These are phyloP conservation scores for Ligustrum vulgare DNA, from an alignment of 257 asterid species.

Conservation along the genomic window DNA sequence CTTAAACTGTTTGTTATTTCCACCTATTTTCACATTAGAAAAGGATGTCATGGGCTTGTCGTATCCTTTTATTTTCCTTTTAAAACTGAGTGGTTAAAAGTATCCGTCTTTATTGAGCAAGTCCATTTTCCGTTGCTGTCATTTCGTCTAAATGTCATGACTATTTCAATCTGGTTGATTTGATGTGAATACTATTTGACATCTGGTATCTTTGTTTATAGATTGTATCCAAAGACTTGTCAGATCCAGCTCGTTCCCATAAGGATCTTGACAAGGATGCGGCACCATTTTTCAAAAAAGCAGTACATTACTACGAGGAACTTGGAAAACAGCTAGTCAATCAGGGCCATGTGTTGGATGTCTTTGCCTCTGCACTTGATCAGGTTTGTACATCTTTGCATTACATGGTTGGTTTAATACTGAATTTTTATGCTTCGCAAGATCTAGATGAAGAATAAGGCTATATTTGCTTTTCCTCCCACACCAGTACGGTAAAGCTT, in stretches of 20 bases:
- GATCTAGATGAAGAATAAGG: background rate
- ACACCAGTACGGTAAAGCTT: background rate
- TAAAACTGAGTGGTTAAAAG: background rate
- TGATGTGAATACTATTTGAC: slow-evolving; percentile 17
- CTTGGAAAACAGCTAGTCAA: slow-evolving; percentile 81
- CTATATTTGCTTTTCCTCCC: background rate
- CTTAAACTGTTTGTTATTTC: background rate
- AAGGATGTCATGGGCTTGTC: background rate
- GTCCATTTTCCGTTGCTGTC: background rate
- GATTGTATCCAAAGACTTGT: slow-evolving; percentile 92
- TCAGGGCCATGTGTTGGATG: slow-evolving; percentile 93
- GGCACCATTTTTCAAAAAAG: slow-evolving; percentile 81
- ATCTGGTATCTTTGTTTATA: slow-evolving; percentile 34
- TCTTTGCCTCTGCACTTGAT: slow-evolving; percentile 98
- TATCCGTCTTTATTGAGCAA: background rate
- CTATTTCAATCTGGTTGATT: slow-evolving; percentile 2
- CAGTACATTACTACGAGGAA: slow-evolving; percentile 83
- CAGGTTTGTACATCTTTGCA: slow-evolving; percentile 56
- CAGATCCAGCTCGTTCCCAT: slow-evolving; percentile 98
- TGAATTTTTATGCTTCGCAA: slow-evolving; percentile 1
- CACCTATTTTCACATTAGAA: background rate
- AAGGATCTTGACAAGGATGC: slow-evolving; percentile 98
- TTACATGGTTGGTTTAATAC: background rate
- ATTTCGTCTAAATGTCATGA: background rate
- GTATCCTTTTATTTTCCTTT: background rate